Evolutionary conservation across 202 grass and related monocot genomes (phyloP), one percentile per base, ranked within the genome.

Genomic region (Eragrostis tef): DNA sequence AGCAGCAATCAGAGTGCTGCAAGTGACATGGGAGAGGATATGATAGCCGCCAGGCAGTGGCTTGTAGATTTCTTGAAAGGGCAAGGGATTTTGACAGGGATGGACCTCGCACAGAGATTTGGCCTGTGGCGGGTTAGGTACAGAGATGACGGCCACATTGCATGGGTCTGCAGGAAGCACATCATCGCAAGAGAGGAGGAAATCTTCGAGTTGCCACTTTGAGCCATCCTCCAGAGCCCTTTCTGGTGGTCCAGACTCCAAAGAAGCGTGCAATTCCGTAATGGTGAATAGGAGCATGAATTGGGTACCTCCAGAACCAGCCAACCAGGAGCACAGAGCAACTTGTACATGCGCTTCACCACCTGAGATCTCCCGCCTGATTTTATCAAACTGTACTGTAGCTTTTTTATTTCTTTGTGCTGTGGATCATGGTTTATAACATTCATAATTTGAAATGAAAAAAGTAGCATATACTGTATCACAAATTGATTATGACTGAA

Each of bases 101-200:
- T 82, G 85, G 88, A 98, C 64, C 83, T 95, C 60, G 90, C 84
- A 69, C 79, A 88, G 81, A 90, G 83, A 45, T 95, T 98, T 89
- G 95, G 92, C 67, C 78, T 98, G 26, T 98, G 92, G 95, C 87
- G 92, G 20, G 90, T 93, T 65, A 78, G 92, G 46, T 93, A 95
- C 82, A 82, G 82, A 58, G 88, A 98, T 36, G 78, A 86, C 31
- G 92, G 92, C n/a, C 67, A 79, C 41, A 84, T 95, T 74, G 95
- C 90, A 50, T 98, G 90, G 95, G 63, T 98, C 71, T 98, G 96
- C 78, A 91, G 83, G 80, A 93, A 90, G 31, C 96, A 93, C 76
- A 87, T 98, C 31, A 85, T 64, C 1, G 67, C 86, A 29, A 89
- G 88, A 83, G 83, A 70, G 48, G 85, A 91, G 3, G 90, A 98